Base-by-base conservation (phyloP, 768 basidiomycete species). In the Podaxis sp. region DNA sequence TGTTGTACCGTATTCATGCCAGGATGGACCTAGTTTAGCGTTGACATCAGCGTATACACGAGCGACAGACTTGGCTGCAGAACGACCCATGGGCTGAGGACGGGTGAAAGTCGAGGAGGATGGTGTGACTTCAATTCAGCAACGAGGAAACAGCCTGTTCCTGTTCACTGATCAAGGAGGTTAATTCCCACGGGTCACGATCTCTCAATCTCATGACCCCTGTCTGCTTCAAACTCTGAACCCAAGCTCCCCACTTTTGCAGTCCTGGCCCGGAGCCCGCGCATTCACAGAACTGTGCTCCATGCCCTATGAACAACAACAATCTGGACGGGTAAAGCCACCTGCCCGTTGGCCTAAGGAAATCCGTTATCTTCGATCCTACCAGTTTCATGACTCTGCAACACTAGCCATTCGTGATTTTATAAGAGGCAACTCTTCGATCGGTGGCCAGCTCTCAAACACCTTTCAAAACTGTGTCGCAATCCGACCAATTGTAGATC, bases 41-140 rank as follows among this genome's bases (percentile, higher is more conserved):
- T 96, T 96, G 68, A 94, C 93, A 75, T 95, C 89, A 58, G 88
- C 74, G 71, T 97, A 97, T 44, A 95, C 87, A 68, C 91, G 88
- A 68, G 91, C 85, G 52, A 93, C 88, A 50, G 91, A 93, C 73
- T 89, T 89, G 57, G 84, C 80, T 48, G 85, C 77, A 66, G 86
- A 82, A 71, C 89, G 81, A 69, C 86, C 88, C 90, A 91, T 90
- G 65, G 70, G 71, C 61, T 55, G 47, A 47, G 40, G 44, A 59
- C 46, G 52, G 42, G 59, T 60, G 40, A 57, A 57, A 52, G 35
- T 50, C 18, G 44, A 66, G 57, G 57, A 55, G 55, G 52, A 51
- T 59, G 52, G 38, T 56, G 58, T 59, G 36, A 55, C 62, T 56
- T 52, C 36, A 59, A 55, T 55, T 55, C 36, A 32, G 37, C 55